Percentiles rank a stretch among this genome's conserved stretches.
phyloP scores from a whole-genome alignment of 768 basidiomycete species.

The Vararia minispora region DNA sequence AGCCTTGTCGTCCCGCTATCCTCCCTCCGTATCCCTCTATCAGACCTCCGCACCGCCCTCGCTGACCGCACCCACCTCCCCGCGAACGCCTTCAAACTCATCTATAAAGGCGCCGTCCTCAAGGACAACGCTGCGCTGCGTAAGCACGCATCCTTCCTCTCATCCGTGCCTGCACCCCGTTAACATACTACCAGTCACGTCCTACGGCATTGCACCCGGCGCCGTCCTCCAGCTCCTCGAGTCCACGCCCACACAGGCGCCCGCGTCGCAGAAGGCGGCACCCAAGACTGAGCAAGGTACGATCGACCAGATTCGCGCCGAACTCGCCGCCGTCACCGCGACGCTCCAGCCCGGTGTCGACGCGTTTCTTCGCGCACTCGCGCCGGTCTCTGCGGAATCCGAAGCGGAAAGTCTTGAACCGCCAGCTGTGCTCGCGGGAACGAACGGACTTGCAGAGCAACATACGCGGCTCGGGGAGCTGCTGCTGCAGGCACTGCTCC shows the following conservation, averaged over 20 bases:
- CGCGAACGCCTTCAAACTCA: slow-evolving; percentile 64
- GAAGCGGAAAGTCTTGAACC: slow-evolving; percentile 1
- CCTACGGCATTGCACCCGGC: slow-evolving; percentile 61
- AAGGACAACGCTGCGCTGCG: slow-evolving; percentile 64
- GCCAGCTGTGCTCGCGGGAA: slow-evolving; percentile 12
- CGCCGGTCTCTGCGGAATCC: slow-evolving; percentile 14
- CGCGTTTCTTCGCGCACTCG: slow-evolving; percentile 34
- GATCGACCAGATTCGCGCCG: slow-evolving; percentile 43
- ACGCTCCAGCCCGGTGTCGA: slow-evolving; percentile 48
- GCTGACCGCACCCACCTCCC: slow-evolving; percentile 71
- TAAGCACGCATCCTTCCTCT: slow-evolving; percentile 19
- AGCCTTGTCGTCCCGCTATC: no score
- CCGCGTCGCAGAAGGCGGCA: slow-evolving; percentile 17
- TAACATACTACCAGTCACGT: slow-evolving; percentile 39
- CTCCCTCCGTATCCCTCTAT: slow-evolving; percentile 1
- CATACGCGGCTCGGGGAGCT: slow-evolving; percentile 65
- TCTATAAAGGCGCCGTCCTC: slow-evolving; percentile 86
- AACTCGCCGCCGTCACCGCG: slow-evolving; percentile 38
- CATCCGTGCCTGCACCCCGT: slow-evolving; percentile 11
- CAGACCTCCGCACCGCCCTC: slow-evolving; percentile 43
- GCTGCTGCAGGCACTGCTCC: slow-evolving; percentile 77
- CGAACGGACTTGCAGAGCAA: slow-evolving; percentile 25
- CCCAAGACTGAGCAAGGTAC: slow-evolving; percentile 38
- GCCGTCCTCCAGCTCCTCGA: slow-evolving; percentile 59
- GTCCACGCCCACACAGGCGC: slow-evolving; percentile 16